Base-by-base conservation (phyloP, 2,329 filamentous ascomycete genomes). In the Penicillium sp. region DNA sequence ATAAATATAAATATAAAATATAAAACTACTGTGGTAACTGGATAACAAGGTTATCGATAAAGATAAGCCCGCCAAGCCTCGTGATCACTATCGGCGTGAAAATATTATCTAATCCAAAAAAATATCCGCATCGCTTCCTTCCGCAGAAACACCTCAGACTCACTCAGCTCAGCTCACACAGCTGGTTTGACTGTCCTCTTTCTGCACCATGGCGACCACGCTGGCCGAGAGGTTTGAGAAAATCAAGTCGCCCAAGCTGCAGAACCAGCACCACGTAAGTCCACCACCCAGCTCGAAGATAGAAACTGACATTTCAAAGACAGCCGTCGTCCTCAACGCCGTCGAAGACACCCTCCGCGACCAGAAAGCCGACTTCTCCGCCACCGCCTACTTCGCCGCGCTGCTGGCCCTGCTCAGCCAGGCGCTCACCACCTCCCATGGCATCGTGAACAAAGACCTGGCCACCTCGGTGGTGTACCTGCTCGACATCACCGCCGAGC, bases 331-430 rank as follows among this genome's bases (percentile, higher is more conserved):
- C 60, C 85, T 99, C 62, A 86, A 87, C 64, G 92, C 93, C 61
- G 89, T 99, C 67, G 94, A 99, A 74, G 89, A 95, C 65, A 97
- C 91, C 43, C 84, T 99, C 58, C 87, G 88, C 71, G 89, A 93
- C 66, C 91, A 97, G 72, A 89, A 93, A 67, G 87, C 89, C 57
- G 85, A 90, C 57, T 82, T 87, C 59, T 92, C 90, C 1, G 83
- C 94, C 23, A 97, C 94, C 16, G 91, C 89, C 60, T 99, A 97
- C 76, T 97, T 97, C 70, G 92, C 92, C 16, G 92, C 94, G n/a
- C 84, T 99, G 5, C 82, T 99, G 47, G 90, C 92, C 38, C 83
- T 99, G 3, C 83, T 99, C 3, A 84, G 85, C 65, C 89, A 95
- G 74, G 87, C 90, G 26, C 82, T 89, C 54, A 84, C 81, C 40